A percentile compares a stretch with the other conserved stretches of the same genome.
These are phyloP conservation scores for Talaromyces piceae DNA, from an alignment of 2,329 filamentous ascomycete species.

Conservation along the genomic window DNA sequence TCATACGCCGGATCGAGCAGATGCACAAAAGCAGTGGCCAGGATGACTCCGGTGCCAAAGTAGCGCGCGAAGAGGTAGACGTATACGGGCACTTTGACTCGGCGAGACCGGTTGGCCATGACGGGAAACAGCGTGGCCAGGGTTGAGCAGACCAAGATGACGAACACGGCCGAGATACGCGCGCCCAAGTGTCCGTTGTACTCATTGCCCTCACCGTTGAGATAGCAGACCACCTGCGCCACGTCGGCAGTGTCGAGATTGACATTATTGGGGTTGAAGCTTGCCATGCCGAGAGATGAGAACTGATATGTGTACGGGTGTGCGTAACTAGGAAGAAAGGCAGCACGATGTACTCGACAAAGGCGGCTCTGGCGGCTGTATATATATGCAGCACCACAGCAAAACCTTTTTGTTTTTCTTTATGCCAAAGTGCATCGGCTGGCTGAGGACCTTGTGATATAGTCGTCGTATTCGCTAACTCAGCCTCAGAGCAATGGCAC, in stretches of 20 bases:
- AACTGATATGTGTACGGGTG: background rate
- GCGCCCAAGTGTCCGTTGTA: constrained; percentile 46
- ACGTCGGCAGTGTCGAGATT: constrained; percentile 38
- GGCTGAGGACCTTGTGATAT: background rate
- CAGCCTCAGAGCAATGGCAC: too few species aligned
- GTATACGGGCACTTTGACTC: constrained; percentile 34
- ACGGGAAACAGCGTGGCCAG: constrained; percentile 41
- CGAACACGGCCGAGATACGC: constrained; percentile 39
- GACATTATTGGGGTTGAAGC: constrained; percentile 36
- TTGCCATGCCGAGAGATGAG: constrained; percentile 1
- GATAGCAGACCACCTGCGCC: constrained; percentile 44
- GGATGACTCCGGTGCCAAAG: constrained; percentile 42
- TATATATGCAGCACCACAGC: background rate
- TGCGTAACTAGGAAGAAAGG: background rate
- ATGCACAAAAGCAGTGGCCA: constrained; percentile 43
- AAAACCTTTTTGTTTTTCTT: background rate
- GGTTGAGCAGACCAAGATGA: constrained; percentile 37
- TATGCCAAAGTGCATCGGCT: too few species aligned
- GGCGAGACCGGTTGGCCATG: constrained; percentile 33
- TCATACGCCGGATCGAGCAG: constrained; percentile 40
- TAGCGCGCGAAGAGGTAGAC: constrained; percentile 43
- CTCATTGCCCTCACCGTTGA: constrained; percentile 41
- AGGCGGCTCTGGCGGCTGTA: background rate
- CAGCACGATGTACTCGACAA: background rate
- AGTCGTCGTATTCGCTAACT: background rate